These are phyloP conservation scores for Colletotrichum gloeosporioides DNA, from an alignment of 2,329 filamentous ascomycete species.

Conservation along the genomic window DNA sequence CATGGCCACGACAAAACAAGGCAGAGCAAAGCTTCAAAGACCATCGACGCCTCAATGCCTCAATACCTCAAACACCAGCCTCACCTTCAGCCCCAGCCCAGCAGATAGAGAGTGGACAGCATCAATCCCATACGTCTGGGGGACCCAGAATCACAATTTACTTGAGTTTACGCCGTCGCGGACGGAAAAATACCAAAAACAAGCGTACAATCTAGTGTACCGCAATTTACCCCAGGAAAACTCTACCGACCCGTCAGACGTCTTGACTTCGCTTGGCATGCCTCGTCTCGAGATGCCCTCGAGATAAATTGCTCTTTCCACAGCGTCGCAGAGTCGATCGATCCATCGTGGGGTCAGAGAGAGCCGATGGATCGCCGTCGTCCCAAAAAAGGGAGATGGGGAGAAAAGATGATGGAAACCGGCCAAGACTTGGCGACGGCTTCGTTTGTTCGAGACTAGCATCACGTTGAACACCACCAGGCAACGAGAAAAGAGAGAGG, in stretches of 20 bases:
- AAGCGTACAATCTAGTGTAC: not conserved
- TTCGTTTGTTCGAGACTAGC: not conserved
- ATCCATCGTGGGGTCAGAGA: not conserved
- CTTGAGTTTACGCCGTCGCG: not conserved
- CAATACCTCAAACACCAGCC: not conserved
- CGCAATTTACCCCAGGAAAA: conserved; percentile 3
- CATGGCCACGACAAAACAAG: not conserved
- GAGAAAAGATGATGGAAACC: not conserved
- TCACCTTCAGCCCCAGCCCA: not conserved
- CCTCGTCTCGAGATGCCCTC: conserved; percentile 8
- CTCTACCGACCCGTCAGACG: not conserved
- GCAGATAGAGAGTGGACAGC: not conserved
- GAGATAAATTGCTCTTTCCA: conserved; percentile 12
- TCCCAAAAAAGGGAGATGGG: not conserved
- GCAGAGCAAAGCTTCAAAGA: not conserved
- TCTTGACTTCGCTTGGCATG: not conserved
- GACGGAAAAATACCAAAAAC: not conserved
- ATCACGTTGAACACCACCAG: not conserved
- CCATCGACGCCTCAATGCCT: not conserved
- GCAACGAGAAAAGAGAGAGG: not conserved
- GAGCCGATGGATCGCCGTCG: not conserved
- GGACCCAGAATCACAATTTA: not conserved
- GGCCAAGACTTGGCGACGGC: not conserved
- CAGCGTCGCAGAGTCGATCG: not conserved
- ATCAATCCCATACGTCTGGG: not conserved